Percentiles rank a stretch among this genome's conserved stretches.
These are phyloP conservation scores for Exobasidium rhododendri DNA, from an alignment of 1,284 basidiomycete genomes.

Conservation along the genomic window DNA sequence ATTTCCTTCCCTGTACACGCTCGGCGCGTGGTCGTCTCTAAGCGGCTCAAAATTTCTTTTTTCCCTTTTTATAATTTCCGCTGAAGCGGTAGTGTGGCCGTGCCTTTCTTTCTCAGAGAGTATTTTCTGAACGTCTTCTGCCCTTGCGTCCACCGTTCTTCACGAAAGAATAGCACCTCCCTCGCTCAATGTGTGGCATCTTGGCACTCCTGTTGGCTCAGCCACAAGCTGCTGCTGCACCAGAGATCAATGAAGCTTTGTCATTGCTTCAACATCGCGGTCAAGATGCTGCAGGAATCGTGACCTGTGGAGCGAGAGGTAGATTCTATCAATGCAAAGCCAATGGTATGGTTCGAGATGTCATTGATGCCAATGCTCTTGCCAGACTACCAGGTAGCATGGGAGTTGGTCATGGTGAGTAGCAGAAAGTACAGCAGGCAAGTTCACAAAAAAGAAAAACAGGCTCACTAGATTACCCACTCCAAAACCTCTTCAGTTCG, in stretches of 20 bases:
- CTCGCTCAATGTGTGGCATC: slow-evolving; percentile 55
- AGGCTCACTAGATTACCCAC: neutral
- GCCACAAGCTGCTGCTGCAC: slow-evolving; percentile 31
- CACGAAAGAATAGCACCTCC: too few relatives aligned
- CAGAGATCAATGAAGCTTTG: slow-evolving; percentile 55
- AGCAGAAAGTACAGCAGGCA: neutral
- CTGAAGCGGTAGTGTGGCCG: too few relatives aligned
- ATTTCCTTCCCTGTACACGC: too few relatives aligned
- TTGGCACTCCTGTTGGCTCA: slow-evolving; percentile 48
- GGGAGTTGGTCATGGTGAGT: slow-evolving; percentile 83
- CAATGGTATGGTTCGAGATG: slow-evolving; percentile 99
- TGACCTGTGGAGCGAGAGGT: slow-evolving; percentile 92
- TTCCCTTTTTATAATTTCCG: too few relatives aligned
- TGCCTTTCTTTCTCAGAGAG: too few relatives aligned
- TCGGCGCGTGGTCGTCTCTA: too few relatives aligned
- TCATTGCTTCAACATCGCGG: slow-evolving; percentile 60
- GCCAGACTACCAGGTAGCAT: slow-evolving; percentile 81
- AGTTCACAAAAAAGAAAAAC: slow-evolving; percentile 58
- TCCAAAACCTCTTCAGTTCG: slow-evolving; percentile 21
- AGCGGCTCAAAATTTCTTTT: too few relatives aligned
- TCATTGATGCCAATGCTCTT: slow-evolving; percentile 80
- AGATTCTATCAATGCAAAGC: slow-evolving; percentile 98
- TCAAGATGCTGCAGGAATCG: slow-evolving; percentile 96
- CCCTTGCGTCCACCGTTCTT: too few relatives aligned
- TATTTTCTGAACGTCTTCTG: too few relatives aligned